Evolutionary conservation across 108 stramenopile species (phyloP).

Genomic region (Craspedostauros australis): DNA sequence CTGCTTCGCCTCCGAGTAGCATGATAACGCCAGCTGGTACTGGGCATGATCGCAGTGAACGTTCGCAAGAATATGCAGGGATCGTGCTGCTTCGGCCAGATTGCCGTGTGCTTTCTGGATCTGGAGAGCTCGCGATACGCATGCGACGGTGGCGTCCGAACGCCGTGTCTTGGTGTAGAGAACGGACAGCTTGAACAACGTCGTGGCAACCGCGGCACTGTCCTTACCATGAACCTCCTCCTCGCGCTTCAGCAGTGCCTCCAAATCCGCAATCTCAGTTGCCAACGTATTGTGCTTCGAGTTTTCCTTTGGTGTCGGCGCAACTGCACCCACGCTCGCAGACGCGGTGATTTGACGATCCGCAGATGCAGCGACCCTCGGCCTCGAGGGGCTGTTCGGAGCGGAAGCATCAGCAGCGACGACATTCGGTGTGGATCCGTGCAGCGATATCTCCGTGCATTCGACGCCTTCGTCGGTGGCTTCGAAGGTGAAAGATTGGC

Average conservation of each 20-base stretch:
- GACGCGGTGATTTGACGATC: too few relatives aligned
- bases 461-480: too few relatives aligned
- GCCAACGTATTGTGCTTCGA: slow-evolving; percentile 1
- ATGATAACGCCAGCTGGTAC: slow-evolving; percentile 42
- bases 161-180: slow-evolving; percentile 16
- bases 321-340: too few relatives aligned
- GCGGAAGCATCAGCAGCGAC: too few relatives aligned
- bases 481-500: too few relatives aligned
- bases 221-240: slow-evolving; percentile 5
- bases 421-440: too few relatives aligned
- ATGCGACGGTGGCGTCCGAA: slow-evolving; percentile 10
- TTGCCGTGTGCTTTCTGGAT: slow-evolving; percentile 31
- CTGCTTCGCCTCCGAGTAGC: slow-evolving; percentile 45
- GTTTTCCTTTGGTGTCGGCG: too few relatives aligned
- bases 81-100: slow-evolving; percentile 20
- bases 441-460: too few relatives aligned
- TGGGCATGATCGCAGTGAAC: slow-evolving; percentile 21
- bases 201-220: slow-evolving; percentile 8
- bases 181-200: slow-evolving; percentile 26
- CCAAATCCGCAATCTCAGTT: slow-evolving; percentile 13
- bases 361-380: too few relatives aligned
- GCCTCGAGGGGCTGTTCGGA: too few relatives aligned
- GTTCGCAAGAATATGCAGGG: slow-evolving; percentile 33
- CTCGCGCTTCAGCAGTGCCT: slow-evolving; percentile 3
- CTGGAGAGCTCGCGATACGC: slow-evolving; percentile 18